These are phyloP conservation scores for California macrophylla DNA, from an alignment of 441 rosid species.

Conservation along the genomic window DNA sequence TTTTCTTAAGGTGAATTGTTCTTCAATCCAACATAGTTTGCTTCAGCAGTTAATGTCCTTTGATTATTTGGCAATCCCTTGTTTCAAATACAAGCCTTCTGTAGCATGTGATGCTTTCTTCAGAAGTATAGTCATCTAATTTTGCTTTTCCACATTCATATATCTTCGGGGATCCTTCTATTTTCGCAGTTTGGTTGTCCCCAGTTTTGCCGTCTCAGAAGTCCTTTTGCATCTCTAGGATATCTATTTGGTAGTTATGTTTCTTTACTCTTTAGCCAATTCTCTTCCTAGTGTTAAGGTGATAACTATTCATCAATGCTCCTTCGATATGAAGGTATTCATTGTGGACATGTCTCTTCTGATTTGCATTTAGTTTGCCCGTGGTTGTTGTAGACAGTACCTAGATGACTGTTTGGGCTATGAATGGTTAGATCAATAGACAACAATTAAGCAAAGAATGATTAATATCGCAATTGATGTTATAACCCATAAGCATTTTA, in stretches of 20 bases:
- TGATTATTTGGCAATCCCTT: slow-evolving; percentile 17
- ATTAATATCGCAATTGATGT: not conserved
- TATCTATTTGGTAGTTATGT: not conserved
- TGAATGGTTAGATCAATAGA: not conserved
- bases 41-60: slow-evolving; percentile 21
- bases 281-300: not conserved
- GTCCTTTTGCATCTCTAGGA: slow-evolving; percentile 4
- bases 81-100: slow-evolving; percentile 10
- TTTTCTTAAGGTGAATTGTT: slow-evolving; percentile 18
- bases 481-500: not conserved
- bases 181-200: slow-evolving; percentile 5
- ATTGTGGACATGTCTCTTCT: not conserved
- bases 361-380: not conserved
- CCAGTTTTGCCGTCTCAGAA: slow-evolving; percentile 12
- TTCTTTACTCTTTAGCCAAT: not conserved
- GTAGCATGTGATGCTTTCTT: slow-evolving; percentile 25
- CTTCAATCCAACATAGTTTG: slow-evolving; percentile 22
- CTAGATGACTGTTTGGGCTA: not conserved
- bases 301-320: not conserved
- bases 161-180: slow-evolving; percentile 7
- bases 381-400: not conserved
- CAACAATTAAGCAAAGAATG: not conserved
- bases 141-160: slow-evolving; percentile 20
- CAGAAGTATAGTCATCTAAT: slow-evolving; percentile 11
- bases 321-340: not conserved